Evolutionary conservation across 805 yeast genomes (phyloP).

Genomic region (Candida endomychidarum): DNA sequence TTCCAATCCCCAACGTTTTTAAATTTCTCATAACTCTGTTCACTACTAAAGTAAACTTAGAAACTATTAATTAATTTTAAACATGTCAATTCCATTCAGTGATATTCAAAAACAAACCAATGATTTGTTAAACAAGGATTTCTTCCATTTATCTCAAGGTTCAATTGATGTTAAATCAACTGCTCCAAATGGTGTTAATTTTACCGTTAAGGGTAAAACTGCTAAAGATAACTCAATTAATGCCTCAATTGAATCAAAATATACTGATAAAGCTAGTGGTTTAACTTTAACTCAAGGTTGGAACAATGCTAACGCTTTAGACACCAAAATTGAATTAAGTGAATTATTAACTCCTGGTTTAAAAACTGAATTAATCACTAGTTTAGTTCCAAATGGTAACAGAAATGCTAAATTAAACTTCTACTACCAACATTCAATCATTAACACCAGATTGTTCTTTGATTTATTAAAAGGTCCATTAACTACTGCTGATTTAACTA

Average conservation of each 20-base stretch:
- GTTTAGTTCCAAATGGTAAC: conserved; percentile 79
- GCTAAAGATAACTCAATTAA: conserved; percentile 78
- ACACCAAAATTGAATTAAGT: conserved; percentile 89
- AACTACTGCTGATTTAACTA: conserved; percentile 91
- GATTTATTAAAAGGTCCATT: conserved; percentile 94
- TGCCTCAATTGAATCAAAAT: conserved; percentile 88
- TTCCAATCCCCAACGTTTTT: conserved; percentile 8
- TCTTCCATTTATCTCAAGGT: conserved; percentile 88
- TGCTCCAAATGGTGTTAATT: conserved; percentile 95
- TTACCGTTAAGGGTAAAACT: conserved; percentile 90
- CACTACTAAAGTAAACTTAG: neutral
- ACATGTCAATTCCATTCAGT: conserved; percentile 77
- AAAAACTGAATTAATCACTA: conserved; percentile 86
- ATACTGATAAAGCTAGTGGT: conserved; percentile 89
- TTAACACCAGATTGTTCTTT: conserved; percentile 91
- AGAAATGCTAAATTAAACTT: conserved; percentile 89
- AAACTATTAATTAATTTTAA: conserved; percentile 2
- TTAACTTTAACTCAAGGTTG: conserved; percentile 95
- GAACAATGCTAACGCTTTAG: conserved; percentile 89
- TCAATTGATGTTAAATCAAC: conserved; percentile 85
- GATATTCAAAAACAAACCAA: conserved; percentile 92
- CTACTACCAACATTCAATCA: conserved; percentile 87
- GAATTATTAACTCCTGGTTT: conserved; percentile 94
- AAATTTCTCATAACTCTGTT: conserved; percentile 7
- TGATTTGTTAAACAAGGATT: conserved; percentile 86